A percentile compares a stretch with the other conserved stretches of the same genome.
Conservation (phyloP, 495 filamentous ascomycete genomes). For the Staphylotrichum longicolle region DNA sequence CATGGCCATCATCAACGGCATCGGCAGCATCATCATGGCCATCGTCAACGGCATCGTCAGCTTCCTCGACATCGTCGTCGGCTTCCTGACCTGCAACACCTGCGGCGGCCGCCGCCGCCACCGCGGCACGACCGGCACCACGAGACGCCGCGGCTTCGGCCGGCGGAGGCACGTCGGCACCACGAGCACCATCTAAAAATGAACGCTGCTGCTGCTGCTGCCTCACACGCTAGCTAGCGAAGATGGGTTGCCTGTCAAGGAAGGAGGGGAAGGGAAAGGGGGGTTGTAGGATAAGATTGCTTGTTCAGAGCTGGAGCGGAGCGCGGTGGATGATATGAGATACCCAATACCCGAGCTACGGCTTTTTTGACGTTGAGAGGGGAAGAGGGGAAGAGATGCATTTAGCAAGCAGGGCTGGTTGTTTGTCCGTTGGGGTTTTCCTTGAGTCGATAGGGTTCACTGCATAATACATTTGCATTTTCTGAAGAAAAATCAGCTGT, state of each 20-base stretch:
- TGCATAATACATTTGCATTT: not conserved
- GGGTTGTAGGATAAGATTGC: not conserved
- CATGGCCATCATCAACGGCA: slow-evolving; percentile 75
- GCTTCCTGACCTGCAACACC: slow-evolving; percentile 77
- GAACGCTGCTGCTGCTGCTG: too few species aligned
- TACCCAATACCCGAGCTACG: slow-evolving; percentile 13
- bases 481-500: too few species aligned
- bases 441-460: not conserved
- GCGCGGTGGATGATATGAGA: not conserved
- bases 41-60: slow-evolving; percentile 69
- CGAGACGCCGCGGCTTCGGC: slow-evolving; percentile 28
- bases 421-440: not conserved
- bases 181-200: slow-evolving; percentile 25
- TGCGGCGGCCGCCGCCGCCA: slow-evolving; percentile 37
- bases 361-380: not conserved
- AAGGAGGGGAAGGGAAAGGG: not conserved
- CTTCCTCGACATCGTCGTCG: slow-evolving; percentile 81
- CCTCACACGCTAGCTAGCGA: too few species aligned
- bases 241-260: too few species aligned
- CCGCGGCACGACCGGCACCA: slow-evolving; percentile 9
- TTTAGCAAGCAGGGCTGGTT: not conserved
- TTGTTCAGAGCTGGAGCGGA: too few species aligned
- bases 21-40: slow-evolving; percentile 77
- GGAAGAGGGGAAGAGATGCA: not conserved
- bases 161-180: slow-evolving; percentile 28